Base-by-base conservation (phyloP, 148 eudicot genomes). In the Oxyria digyna region DNA sequence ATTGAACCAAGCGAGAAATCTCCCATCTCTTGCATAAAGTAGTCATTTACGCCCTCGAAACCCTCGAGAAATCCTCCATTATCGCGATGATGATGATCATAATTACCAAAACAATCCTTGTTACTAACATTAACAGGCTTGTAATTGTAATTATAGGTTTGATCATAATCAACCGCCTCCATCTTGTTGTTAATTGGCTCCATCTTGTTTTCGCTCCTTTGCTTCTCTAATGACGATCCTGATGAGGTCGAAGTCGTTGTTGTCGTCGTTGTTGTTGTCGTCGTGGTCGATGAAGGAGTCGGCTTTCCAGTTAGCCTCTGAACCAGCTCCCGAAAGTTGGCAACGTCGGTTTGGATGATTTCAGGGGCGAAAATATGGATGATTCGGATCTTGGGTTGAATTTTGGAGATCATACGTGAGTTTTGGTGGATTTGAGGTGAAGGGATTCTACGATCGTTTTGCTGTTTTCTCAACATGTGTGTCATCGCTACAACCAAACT, bases 251-350 rank as follows among this genome's bases (percentile, higher is more conserved):
- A 55, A 14, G 37, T 57, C 1, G 27, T 50, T 17, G 64, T 29
- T n/a, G 33, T 6, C n/a, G 64, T 13, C 18, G 65, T 5, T 4
- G 65, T n/a, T n/a, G n/a, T n/a, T n/a, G n/a, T n/a, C n/a, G 64
- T 29, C n/a, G 33, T 6, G 35, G 64, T 13, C 18, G 65, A 15
- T 4, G 65, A 59, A 33, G 65, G 18, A 31, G 65, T 8, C 18
- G 65, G 85, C 49, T 85, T 89, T 4, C 96, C 96, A n/a, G 96
- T 89, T 69, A 89, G 88, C 31, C 87, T 72, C 42, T 89, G 92
- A 2, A 87, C 96, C 10, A 87, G 81, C 55, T 84, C 88, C 9
- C 88, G 77, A 77, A 89, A 89, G 62, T 87, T 82, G 0, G 79
- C 88, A 0, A 80, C 90, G 75, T 89, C 90, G 15, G 90, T 85